phyloP scores from a whole-genome alignment of 2,329 filamentous ascomycete genomes.

The Atkinsonella hypoxylon region DNA sequence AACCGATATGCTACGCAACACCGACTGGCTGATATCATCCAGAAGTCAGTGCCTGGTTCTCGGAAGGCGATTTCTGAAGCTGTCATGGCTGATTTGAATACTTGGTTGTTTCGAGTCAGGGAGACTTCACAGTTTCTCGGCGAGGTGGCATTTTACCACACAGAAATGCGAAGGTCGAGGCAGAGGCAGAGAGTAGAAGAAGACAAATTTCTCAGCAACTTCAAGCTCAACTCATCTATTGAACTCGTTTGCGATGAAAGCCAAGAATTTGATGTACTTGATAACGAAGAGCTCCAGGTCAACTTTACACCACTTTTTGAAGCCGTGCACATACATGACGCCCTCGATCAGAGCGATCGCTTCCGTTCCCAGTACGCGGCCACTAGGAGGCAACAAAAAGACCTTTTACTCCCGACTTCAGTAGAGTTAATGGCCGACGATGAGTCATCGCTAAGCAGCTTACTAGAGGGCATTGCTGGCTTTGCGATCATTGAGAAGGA shows the following conservation, averaged over 20 bases:
- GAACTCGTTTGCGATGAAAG: conserved; percentile 91
- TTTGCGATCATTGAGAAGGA: conserved; percentile 95
- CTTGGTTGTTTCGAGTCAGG: conserved; percentile 88
- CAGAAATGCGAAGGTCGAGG: conserved; percentile 69
- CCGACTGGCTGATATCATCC: conserved; percentile 89
- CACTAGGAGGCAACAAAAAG: conserved; percentile 82
- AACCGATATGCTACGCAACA: conserved; percentile 88
- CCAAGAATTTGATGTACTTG: conserved; percentile 88
- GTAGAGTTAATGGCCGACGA: conserved; percentile 74
- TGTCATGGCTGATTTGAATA: conserved; percentile 94
- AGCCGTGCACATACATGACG: conserved; percentile 91
- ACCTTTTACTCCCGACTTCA: conserved; percentile 66
- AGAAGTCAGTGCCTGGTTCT: conserved; percentile 86
- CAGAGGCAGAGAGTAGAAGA: conserved; percentile 74
- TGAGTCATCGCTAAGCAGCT: conserved; percentile 71
- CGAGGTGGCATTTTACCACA: conserved; percentile 94
- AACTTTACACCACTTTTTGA: conserved; percentile 93
- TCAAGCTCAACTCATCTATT: conserved; percentile 90
- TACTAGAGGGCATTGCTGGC: conserved; percentile 87
- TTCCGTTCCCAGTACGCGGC: conserved; percentile 88
- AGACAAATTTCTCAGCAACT: conserved; percentile 63
- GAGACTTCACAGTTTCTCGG: conserved; percentile 94
- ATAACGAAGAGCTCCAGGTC: conserved; percentile 90
- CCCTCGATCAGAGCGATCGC: conserved; percentile 80
- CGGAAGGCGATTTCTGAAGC: conserved; percentile 90